Evolutionary conservation across 2,329 filamentous ascomycete species (phyloP).

Genomic region (Pseudogymnoascus pannorum): DNA sequence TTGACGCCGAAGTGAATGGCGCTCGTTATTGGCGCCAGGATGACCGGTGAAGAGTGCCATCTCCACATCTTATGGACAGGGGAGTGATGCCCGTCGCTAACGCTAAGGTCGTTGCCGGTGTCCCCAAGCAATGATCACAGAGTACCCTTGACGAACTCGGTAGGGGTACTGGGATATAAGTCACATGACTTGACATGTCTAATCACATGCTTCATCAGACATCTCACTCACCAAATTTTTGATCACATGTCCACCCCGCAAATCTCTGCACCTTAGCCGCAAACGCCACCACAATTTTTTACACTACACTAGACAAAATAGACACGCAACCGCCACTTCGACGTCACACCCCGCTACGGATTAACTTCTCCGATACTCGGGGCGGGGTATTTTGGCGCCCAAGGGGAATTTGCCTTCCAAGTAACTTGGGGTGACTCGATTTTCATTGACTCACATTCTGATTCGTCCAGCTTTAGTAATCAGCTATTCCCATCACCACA

Average conservation of each 20-base stretch:
- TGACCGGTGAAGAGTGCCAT: not conserved
- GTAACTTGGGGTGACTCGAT: not conserved
- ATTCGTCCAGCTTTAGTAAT: constrained; percentile 4
- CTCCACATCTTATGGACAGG: not conserved
- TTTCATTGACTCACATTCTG: constrained; percentile 8
- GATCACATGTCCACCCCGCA: not conserved
- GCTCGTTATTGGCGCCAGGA: not conserved
- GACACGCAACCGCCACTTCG: not conserved
- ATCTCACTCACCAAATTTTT: no score
- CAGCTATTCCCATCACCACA: constrained; percentile 7
- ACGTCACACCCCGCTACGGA: not conserved
- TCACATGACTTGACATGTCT: not conserved
- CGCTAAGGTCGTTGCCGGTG: not conserved
- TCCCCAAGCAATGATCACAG: not conserved
- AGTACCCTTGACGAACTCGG: not conserved
- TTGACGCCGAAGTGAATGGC: not conserved
- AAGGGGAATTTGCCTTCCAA: not conserved
- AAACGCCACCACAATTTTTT: no score
- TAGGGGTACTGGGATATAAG: not conserved
- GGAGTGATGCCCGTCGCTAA: not conserved
- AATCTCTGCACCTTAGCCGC: not conserved
- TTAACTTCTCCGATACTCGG: constrained; percentile 1
- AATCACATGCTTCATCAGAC: no score
- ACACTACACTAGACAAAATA: not conserved
- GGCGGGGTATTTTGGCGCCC: not conserved